A percentile compares a stretch with the other conserved stretches of the same genome.
phyloP scores from a whole-genome alignment of 257 asterid genomes.

The Echium plantagineum region DNA sequence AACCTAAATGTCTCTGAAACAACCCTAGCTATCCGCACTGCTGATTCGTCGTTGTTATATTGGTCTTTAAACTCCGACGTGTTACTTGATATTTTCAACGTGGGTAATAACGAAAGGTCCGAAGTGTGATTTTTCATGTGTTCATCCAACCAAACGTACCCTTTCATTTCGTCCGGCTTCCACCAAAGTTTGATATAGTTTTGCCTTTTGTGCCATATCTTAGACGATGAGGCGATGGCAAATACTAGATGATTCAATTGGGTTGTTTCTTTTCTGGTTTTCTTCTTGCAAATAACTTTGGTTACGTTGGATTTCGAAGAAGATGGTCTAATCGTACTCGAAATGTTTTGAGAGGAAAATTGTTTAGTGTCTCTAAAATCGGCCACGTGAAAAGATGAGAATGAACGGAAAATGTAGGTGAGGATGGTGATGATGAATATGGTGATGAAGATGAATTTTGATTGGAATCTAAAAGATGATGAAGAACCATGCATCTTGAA shows the following conservation, averaged over 20 bases:
- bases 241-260: conserved; percentile 28
- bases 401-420: conserved; percentile 8
- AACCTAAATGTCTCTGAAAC: conserved; percentile 21
- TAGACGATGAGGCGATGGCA: conserved; percentile 30
- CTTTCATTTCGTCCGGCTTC: conserved; percentile 21
- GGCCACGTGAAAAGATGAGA: background rate
- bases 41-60: conserved; percentile 17
- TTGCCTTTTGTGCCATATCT: conserved; percentile 23
- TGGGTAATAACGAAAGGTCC: conserved; percentile 8
- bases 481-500: conserved; percentile 5
- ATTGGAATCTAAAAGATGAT: background rate
- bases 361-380: too few species aligned
- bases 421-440: conserved; percentile 10
- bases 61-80: conserved; percentile 18
- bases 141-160: conserved; percentile 31
- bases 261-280: conserved; percentile 8
- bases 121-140: background rate
- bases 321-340: too few species aligned
- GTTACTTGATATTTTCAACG: conserved; percentile 19
- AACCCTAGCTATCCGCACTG: conserved; percentile 19
- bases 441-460: conserved; percentile 7
- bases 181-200: conserved; percentile 32
- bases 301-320: too few species aligned
- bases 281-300: too few species aligned
- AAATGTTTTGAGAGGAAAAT: too few species aligned